A percentile compares a stretch with the other conserved stretches of the same genome.
phyloP scores from a whole-genome alignment of 345 rosid species.

The Populus tremula region DNA sequence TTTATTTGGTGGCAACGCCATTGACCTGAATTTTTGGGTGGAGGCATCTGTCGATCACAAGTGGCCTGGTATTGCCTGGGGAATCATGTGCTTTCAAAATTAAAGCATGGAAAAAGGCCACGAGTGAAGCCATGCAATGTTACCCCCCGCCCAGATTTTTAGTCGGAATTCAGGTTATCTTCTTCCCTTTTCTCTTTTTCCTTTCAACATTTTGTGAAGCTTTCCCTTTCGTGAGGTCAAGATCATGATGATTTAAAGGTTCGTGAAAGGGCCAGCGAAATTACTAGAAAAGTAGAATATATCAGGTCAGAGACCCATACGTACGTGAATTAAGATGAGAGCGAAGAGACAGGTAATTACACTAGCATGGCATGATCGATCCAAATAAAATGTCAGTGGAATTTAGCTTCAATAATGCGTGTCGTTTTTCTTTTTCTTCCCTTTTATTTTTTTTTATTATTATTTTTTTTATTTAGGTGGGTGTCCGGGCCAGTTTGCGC shows the following conservation, averaged over 20 bases:
- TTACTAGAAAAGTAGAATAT: neutral
- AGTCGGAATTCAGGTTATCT: neutral
- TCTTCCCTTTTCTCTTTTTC: neutral
- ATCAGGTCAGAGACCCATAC: neutral
- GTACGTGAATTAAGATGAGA: neutral
- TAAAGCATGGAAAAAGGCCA: neutral
- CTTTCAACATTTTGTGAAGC: neutral
- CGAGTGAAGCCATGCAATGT: neutral
- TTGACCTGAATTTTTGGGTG: neutral
- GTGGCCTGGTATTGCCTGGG: neutral
- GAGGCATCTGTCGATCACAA: neutral
- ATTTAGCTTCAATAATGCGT: too few relatives aligned
- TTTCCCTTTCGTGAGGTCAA: neutral
- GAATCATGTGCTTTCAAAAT: conserved; percentile 5
- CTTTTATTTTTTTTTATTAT: too few relatives aligned
- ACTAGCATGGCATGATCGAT: too few relatives aligned
- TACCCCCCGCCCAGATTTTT: neutral
- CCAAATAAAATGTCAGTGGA: too few relatives aligned
- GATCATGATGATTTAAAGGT: neutral
- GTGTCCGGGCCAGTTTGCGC: too few relatives aligned
- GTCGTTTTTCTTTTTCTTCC: too few relatives aligned
- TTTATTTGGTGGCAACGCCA: neutral
- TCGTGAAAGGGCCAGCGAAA: neutral
- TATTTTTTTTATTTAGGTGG: too few relatives aligned
- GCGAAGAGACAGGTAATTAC: too few relatives aligned